Evolutionary conservation across 805 yeast species (phyloP).

Genomic region (Starmera caribaea): DNA sequence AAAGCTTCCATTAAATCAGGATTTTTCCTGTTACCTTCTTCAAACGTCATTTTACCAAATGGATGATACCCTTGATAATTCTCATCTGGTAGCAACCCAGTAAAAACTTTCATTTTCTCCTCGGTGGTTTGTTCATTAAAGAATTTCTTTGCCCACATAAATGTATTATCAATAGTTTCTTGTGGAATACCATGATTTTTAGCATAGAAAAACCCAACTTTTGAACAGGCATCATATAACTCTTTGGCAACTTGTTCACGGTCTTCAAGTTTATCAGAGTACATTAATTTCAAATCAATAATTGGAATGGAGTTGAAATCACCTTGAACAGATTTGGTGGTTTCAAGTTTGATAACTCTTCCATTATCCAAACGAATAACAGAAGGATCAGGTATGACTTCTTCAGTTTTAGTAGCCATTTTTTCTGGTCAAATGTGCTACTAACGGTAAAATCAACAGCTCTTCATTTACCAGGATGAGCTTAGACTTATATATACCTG

Average conservation of each 20-base stretch:
- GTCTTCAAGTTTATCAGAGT: slow-evolving; percentile 4
- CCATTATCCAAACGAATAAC: slow-evolving; percentile 1
- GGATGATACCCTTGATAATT: slow-evolving; percentile 13
- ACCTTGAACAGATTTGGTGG: neutral
- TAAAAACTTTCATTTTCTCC: slow-evolving; percentile 13
- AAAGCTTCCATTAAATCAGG: slow-evolving; percentile 23
- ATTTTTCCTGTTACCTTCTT: slow-evolving; percentile 5
- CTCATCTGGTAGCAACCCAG: slow-evolving; percentile 9
- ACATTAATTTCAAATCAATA: slow-evolving; percentile 8
- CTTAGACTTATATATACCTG: too few relatives aligned
- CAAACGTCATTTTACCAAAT: slow-evolving; percentile 1
- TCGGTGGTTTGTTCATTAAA: slow-evolving; percentile 8
- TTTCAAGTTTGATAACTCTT: neutral
- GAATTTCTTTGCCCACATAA: slow-evolving; percentile 15
- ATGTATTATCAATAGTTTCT: neutral
- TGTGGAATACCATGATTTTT: slow-evolving; percentile 16
- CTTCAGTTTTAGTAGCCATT: too few relatives aligned
- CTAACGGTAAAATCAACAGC: too few relatives aligned
- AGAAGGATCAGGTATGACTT: neutral
- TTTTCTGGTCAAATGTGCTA: too few relatives aligned
- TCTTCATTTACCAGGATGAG: too few relatives aligned
- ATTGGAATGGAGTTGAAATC: slow-evolving; percentile 11
- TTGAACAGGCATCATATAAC: slow-evolving; percentile 12
- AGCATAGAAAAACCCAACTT: slow-evolving; percentile 18
- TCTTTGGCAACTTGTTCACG: slow-evolving; percentile 8